A percentile compares a stretch with the other conserved stretches of the same genome.
These are phyloP conservation scores for Echria macrotheca DNA, from an alignment of 495 filamentous ascomycete genomes.

Conservation along the genomic window DNA sequence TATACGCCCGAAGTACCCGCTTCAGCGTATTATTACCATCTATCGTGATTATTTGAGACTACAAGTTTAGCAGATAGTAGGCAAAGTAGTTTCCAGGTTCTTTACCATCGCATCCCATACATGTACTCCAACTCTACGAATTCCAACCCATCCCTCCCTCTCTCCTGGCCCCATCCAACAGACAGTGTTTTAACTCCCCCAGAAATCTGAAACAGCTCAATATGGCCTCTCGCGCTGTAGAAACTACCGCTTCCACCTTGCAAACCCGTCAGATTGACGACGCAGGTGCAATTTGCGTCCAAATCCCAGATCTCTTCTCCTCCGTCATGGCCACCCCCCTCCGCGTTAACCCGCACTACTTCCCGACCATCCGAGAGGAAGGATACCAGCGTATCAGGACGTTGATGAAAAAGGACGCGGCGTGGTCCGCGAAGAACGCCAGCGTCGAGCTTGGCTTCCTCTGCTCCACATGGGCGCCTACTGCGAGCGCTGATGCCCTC, in stretches of 20 bases:
- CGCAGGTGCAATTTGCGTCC: slow-evolving; percentile 36
- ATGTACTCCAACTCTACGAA: too few species aligned
- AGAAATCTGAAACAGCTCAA: too few species aligned
- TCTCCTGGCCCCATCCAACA: too few species aligned
- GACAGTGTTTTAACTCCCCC: too few species aligned
- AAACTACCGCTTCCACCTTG: background rate
- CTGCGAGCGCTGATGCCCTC: background rate
- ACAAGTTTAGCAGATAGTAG: too few species aligned
- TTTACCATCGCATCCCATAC: too few species aligned
- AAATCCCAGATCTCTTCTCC: slow-evolving; percentile 12
- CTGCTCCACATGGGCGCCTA: slow-evolving; percentile 1
- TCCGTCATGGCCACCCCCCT: slow-evolving; percentile 7
- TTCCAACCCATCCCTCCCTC: too few species aligned
- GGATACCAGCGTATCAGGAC: slow-evolving; percentile 2
- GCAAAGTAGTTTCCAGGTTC: too few species aligned
- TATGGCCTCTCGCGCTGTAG: too few species aligned
- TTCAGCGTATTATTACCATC: too few species aligned
- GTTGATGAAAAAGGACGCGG: slow-evolving; percentile 2
- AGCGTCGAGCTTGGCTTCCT: slow-evolving; percentile 8
- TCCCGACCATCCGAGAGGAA: background rate
- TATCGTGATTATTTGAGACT: too few species aligned
- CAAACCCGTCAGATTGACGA: background rate
- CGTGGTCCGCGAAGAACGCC: slow-evolving; percentile 9
- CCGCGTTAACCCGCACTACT: slow-evolving; percentile 10
- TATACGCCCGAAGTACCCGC: too few species aligned